Conservation (phyloP, 176 grass and related monocot species). For the Aegilops longissima region DNA sequence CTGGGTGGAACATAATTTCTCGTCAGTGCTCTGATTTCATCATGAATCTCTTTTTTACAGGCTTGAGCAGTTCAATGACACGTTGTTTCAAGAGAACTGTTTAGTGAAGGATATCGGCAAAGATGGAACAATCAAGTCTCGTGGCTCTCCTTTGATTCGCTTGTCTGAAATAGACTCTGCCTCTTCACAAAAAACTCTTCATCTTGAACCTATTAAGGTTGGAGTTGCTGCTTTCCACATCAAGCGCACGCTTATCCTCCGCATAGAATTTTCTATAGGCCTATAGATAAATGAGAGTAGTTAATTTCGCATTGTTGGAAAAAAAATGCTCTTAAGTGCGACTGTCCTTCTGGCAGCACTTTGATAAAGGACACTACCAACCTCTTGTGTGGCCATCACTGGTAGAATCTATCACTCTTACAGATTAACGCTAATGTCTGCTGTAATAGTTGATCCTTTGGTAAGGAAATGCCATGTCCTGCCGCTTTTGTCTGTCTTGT, state of each 20-base stretch:
- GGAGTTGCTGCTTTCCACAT: conserved; percentile 6
- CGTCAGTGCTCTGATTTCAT: conserved; percentile 26
- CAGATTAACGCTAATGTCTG: not conserved
- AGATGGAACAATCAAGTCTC: conserved; percentile 38
- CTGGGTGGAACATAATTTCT: conserved; percentile 1
- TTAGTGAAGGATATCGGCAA: conserved; percentile 38
- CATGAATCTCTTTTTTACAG: conserved; percentile 41
- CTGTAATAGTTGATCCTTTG: not conserved
- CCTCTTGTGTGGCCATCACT: not conserved
- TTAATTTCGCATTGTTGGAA: not conserved
- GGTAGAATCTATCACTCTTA: not conserved
- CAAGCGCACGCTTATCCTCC: not conserved
- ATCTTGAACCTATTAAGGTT: conserved; percentile 73
- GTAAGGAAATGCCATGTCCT: conserved; percentile 26
- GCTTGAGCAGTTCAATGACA: conserved; percentile 91
- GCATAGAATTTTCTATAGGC: conserved; percentile 18
- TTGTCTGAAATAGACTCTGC: conserved; percentile 54
- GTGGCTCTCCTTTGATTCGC: conserved; percentile 56
- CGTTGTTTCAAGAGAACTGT: conserved; percentile 80
- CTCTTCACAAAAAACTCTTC: conserved; percentile 58
- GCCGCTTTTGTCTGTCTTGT: not conserved
- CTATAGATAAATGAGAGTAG: not conserved
- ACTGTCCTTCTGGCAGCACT: not conserved
- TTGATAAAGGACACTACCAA: not conserved
- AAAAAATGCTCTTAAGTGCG: not conserved